Conservation (phyloP, 176 grass and related monocot genomes). For the Cenchrus fungigraminus region DNA sequence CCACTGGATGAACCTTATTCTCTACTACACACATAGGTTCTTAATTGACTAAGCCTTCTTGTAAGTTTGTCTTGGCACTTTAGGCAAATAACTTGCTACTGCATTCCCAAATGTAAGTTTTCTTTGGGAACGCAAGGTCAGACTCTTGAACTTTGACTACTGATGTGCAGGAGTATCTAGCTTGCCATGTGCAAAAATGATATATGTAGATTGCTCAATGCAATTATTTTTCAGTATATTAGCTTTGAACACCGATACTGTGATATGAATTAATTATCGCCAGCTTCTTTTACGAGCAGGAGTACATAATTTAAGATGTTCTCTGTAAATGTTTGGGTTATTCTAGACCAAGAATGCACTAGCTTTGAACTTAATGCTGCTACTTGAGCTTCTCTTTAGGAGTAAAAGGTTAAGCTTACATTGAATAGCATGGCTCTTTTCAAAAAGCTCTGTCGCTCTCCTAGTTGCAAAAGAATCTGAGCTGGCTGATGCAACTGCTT, state of each 20-base stretch:
- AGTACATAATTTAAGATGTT: conserved; percentile 5
- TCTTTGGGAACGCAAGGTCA: not conserved
- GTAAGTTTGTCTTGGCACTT: conserved; percentile 19
- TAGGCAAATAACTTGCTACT: not conserved
- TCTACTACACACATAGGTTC: not conserved
- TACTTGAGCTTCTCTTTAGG: conserved; percentile 12
- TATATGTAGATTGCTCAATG: conserved; percentile 1
- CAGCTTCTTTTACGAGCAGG: not conserved
- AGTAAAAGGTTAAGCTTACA: not conserved
- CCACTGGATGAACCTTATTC: not conserved
- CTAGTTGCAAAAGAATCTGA: not conserved
- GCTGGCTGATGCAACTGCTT: not conserved
- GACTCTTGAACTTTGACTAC: not conserved
- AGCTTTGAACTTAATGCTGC: not conserved
- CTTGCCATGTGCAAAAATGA: not conserved
- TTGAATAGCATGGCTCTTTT: not conserved
- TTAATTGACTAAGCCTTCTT: conserved; percentile 9
- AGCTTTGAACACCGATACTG: not conserved
- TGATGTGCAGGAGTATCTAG: not conserved
- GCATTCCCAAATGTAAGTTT: conserved; percentile 2
- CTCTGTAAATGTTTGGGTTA: conserved; percentile 9
- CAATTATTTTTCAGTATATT: not conserved
- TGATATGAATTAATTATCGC: not conserved
- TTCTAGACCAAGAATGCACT: not conserved
- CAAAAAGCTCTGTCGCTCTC: not conserved